Conservation (phyloP, 2,329 filamentous ascomycete genomes). For the Claviceps sp. region DNA sequence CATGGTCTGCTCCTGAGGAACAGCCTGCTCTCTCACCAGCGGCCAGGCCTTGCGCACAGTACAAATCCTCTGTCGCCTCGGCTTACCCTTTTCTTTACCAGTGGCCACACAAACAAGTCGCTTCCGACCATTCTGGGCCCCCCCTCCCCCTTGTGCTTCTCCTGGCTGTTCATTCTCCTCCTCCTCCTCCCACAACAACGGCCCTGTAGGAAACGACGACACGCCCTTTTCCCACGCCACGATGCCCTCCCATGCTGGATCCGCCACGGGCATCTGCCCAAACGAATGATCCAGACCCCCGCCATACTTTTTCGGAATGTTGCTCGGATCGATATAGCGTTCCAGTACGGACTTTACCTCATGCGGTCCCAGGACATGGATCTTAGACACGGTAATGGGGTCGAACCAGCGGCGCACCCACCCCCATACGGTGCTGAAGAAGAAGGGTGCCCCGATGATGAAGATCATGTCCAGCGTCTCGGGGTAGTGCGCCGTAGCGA, state of each 20-base stretch:
- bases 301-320: conserved; percentile 84
- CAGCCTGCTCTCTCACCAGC: not conserved
- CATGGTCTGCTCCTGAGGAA: not conserved
- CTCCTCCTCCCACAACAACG: conserved; percentile 40
- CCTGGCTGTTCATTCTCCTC: conserved; percentile 27
- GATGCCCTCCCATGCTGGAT: conserved; percentile 41
- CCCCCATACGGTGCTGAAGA: conserved; percentile 88
- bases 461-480: conserved; percentile 62
- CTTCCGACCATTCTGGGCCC: conserved; percentile 20
- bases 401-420: conserved; percentile 96
- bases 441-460: conserved; percentile 77
- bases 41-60: conserved; percentile 31
- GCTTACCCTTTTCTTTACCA: conserved; percentile 32
- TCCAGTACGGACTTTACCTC: conserved; percentile 69
- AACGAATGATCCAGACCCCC: conserved; percentile 74
- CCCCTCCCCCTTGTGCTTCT: conserved; percentile 27
- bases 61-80: conserved; percentile 35
- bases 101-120: conserved; percentile 31
- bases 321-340: conserved; percentile 65
- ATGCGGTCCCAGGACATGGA: conserved; percentile 67
- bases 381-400: conserved; percentile 88
- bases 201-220: conserved; percentile 41
- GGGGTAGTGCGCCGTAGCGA: conserved; percentile 89
- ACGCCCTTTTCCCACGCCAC: conserved; percentile 39
- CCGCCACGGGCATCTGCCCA: conserved; percentile 62